phyloP scores from a whole-genome alignment of 2,329 filamentous ascomycete species.

The Colletotrichum kahawae region DNA sequence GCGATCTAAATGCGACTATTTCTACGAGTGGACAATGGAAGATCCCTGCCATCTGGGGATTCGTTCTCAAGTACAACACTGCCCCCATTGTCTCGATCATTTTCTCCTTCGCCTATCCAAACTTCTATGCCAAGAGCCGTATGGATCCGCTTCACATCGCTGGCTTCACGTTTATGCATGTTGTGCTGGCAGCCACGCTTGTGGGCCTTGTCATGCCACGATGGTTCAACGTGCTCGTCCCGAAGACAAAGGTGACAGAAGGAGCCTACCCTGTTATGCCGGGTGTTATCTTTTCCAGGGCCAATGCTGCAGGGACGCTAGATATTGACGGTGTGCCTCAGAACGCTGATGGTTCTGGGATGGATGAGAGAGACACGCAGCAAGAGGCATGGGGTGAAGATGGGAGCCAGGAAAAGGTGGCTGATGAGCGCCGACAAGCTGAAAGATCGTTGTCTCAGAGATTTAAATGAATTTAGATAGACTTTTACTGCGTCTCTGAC shows the following conservation, averaged over 20 bases:
- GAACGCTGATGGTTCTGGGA: not conserved
- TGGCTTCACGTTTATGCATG: slow-evolving; percentile 23
- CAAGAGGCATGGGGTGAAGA: not conserved
- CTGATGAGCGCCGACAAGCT: not conserved
- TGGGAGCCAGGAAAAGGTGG: not conserved
- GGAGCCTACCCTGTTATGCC: not conserved
- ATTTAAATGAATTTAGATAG: not conserved
- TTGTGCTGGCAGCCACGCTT: slow-evolving; percentile 5
- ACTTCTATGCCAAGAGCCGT: slow-evolving; percentile 18
- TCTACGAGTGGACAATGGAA: slow-evolving; percentile 5
- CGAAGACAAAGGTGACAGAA: not conserved
- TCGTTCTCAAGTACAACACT: slow-evolving; percentile 25
- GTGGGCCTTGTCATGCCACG: slow-evolving; percentile 21
- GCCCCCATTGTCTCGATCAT: slow-evolving; percentile 25
- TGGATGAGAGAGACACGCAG: not conserved
- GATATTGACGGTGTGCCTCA: slow-evolving; percentile 1
- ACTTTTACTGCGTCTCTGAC: no score
- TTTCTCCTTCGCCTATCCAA: slow-evolving; percentile 23
- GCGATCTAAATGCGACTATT: slow-evolving; percentile 15
- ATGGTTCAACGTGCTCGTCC: slow-evolving; percentile 24
- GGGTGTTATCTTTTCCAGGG: slow-evolving; percentile 8
- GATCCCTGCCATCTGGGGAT: slow-evolving; percentile 21
- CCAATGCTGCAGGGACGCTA: not conserved
- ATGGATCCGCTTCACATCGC: slow-evolving; percentile 24
- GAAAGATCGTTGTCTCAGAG: not conserved